Evolutionary conservation across 2,329 filamentous ascomycete species (phyloP).

Genomic region (Aureobasidium lini): DNA sequence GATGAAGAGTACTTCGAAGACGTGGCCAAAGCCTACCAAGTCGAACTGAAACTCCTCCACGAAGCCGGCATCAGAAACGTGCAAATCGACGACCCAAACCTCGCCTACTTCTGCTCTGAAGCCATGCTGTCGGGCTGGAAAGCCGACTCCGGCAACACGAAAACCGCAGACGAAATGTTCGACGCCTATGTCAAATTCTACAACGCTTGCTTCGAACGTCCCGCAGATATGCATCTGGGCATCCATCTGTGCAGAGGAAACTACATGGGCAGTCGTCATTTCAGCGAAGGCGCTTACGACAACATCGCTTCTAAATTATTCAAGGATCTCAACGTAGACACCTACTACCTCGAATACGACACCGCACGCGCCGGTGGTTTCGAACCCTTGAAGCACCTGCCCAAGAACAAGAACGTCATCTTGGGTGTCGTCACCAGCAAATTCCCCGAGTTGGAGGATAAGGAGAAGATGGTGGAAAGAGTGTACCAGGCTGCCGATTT

Average conservation of each 20-base stretch:
- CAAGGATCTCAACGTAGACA: conserved; percentile 27
- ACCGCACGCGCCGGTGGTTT: conserved; percentile 36
- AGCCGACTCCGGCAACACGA: conserved; percentile 56
- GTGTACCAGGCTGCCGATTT: conserved; percentile 48
- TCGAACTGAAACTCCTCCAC: conserved; percentile 33
- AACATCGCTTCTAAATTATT: conserved; percentile 25
- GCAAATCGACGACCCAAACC: conserved; percentile 36
- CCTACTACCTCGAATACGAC: conserved; percentile 34
- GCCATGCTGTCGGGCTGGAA: conserved; percentile 62
- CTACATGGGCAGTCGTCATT: conserved; percentile 35
- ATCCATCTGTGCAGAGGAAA: conserved; percentile 59
- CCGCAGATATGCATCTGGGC: conserved; percentile 62
- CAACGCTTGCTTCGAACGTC: conserved; percentile 60
- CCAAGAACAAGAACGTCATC: conserved; percentile 35
- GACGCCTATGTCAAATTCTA: conserved; percentile 67
- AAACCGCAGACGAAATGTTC: conserved; percentile 58
- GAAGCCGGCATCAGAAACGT: conserved; percentile 33
- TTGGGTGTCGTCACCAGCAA: conserved; percentile 37
- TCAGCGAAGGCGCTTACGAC: conserved; percentile 32
- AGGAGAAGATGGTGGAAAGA: conserved; percentile 34
- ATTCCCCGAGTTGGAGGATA: conserved; percentile 34
- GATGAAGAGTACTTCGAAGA: conserved; percentile 37
- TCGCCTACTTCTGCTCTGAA: conserved; percentile 57
- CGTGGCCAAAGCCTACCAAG: conserved; percentile 34
- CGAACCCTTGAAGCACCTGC: conserved; percentile 33